Conservation (phyloP, 371 early-diverging fungal species). For the Amoeboaphelidium occidentale region DNA sequence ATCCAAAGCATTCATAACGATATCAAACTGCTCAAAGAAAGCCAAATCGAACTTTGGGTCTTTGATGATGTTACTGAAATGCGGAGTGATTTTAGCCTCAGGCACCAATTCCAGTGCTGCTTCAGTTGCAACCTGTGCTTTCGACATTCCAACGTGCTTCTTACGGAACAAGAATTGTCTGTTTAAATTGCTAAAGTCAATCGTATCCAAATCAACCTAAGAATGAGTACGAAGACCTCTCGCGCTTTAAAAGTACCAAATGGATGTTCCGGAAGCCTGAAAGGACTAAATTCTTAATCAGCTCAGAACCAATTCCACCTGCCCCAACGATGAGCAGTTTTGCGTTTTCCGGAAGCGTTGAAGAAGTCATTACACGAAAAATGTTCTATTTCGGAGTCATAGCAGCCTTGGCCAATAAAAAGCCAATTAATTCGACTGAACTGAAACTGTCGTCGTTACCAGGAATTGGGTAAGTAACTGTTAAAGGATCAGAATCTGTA, state of each 20-base stretch:
- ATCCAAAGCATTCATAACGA: constrained; percentile 96
- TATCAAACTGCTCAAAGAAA: constrained; percentile 74
- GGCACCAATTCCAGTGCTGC: constrained; percentile 63
- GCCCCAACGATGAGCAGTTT: constrained; percentile 53
- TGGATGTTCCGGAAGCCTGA: constrained; percentile 62
- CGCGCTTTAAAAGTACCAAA: constrained; percentile 18
- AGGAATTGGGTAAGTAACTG: constrained; percentile 82
- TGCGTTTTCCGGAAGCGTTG: too few species aligned
- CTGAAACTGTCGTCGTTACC: constrained; percentile 77
- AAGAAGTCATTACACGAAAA: too few species aligned
- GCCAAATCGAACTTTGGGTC: constrained; percentile 47
- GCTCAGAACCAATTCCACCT: constrained; percentile 98
- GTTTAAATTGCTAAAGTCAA: constrained; percentile 95
- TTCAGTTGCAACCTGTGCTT: constrained; percentile 49
- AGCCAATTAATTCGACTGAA: constrained; percentile 58
- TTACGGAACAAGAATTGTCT: constrained; percentile 92
- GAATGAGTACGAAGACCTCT: background rate
- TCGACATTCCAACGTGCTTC: constrained; percentile 74
- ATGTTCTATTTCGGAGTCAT: too few species aligned
- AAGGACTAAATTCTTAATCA: constrained; percentile 80
- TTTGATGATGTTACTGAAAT: constrained; percentile 59
- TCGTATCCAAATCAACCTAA: constrained; percentile 88
- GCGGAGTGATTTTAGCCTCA: constrained; percentile 35
- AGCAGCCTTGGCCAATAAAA: constrained; percentile 48
- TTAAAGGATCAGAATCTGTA: constrained; percentile 68